Conservation (phyloP, 2,329 filamentous ascomycete species). For the Cryphonectria carpinicola region DNA sequence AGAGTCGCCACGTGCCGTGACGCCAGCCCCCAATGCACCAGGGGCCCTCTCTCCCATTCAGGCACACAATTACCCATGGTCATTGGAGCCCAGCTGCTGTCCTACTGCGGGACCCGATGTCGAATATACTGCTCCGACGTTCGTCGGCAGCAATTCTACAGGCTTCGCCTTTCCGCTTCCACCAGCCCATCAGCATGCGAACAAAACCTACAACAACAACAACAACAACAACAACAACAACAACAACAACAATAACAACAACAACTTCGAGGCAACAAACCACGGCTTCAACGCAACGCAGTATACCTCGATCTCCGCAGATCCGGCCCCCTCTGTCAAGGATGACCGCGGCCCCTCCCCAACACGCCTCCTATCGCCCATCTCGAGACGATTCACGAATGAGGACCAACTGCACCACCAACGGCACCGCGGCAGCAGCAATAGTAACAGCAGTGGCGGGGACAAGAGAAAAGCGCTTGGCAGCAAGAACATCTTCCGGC, state of each 20-base stretch:
- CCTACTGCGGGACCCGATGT: neutral
- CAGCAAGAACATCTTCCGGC: constrained; percentile 27
- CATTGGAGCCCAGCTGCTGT: constrained; percentile 17
- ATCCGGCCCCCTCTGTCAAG: neutral
- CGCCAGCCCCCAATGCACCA: constrained; percentile 17
- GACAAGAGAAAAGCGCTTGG: constrained; percentile 1
- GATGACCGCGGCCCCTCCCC: constrained; percentile 21
- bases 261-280: constrained; percentile 18
- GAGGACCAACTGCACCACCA: constrained; percentile 1
- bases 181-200: neutral
- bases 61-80: constrained; percentile 27
- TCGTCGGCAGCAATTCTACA: constrained; percentile 7
- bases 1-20: constrained; percentile 26
- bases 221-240: neutral
- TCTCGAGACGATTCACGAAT: constrained; percentile 12
- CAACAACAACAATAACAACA: neutral
- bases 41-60: constrained; percentile 22
- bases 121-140: constrained; percentile 4
- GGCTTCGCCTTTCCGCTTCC: neutral
- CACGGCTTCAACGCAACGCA: constrained; percentile 27
- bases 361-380: constrained; percentile 9
- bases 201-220: neutral
- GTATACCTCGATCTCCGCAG: constrained; percentile 24
- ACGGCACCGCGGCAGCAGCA: neutral
- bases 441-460: neutral